Conservation (phyloP, 495 filamentous ascomycete genomes). For the Talaromyces ruber region DNA sequence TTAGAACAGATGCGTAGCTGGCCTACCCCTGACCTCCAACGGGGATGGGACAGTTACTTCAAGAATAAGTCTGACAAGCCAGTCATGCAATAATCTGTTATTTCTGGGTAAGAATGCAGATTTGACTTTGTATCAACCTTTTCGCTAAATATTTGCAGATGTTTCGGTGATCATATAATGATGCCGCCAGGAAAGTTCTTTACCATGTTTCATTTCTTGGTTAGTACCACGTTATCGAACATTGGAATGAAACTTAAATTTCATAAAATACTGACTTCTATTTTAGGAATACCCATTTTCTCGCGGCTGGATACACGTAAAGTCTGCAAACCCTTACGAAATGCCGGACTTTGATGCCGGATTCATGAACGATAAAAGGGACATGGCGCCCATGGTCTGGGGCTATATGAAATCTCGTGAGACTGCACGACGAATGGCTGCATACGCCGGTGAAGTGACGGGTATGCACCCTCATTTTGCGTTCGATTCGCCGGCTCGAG, state of each 20-base stretch:
- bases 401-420: constrained; percentile 81
- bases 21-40: constrained; percentile 57
- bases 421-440: constrained; percentile 68
- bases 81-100: constrained; percentile 73
- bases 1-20: constrained; percentile 56
- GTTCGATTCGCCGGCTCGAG: constrained; percentile 57
- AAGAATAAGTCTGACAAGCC: constrained; percentile 82
- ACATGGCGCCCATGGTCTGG: constrained; percentile 82
- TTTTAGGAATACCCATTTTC: constrained; percentile 64
- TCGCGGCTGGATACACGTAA: constrained; percentile 65
- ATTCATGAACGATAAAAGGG: constrained; percentile 79
- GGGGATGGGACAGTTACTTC: constrained; percentile 73
- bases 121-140: constrained; percentile 5
- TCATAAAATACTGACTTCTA: no score
- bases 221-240: constrained; percentile 6
- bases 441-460: constrained; percentile 71
- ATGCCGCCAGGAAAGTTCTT: constrained; percentile 76
- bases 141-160: constrained; percentile 10
- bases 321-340: constrained; percentile 62
- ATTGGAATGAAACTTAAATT: no score
- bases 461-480: constrained; percentile 54
- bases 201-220: constrained; percentile 81
- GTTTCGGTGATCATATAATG: constrained; percentile 57
- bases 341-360: constrained; percentile 73
- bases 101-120: constrained; percentile 40